A percentile compares a stretch with the other conserved stretches of the same genome.
These are phyloP conservation scores for Toxoplasma gondii DNA, from an alignment of 169 alveolate genomes.

Conservation along the genomic window DNA sequence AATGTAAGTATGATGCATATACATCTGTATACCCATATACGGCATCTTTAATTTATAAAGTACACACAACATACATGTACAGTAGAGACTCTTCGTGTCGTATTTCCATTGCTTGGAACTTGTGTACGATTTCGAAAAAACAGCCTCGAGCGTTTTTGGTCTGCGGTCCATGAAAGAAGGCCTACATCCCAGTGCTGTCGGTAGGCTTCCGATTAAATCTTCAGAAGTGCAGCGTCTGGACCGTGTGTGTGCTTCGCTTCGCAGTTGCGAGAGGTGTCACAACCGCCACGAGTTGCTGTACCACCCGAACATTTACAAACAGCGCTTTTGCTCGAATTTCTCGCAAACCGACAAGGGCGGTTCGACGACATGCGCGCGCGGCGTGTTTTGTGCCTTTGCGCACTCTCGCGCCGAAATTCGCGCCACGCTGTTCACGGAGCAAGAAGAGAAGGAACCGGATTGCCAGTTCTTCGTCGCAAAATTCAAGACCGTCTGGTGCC, in stretches of 20 bases:
- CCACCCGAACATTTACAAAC: conserved; percentile 69
- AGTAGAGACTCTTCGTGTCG: too few relatives aligned
- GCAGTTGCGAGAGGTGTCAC: conserved; percentile 69
- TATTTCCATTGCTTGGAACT: too few relatives aligned
- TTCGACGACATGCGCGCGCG: conserved; percentile 50
- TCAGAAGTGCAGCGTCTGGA: too few relatives aligned
- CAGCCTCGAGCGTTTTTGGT: too few relatives aligned
- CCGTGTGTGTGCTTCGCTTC: not conserved
- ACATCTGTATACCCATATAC: too few relatives aligned
- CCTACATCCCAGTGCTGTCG: too few relatives aligned
- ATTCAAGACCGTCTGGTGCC: conserved; percentile 79
- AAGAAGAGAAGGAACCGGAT: conserved; percentile 60
- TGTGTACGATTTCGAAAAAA: too few relatives aligned
- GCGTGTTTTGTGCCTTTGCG: conserved; percentile 73
- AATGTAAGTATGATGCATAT: too few relatives aligned
- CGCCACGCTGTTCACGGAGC: conserved; percentile 32
- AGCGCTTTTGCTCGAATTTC: conserved; percentile 73
- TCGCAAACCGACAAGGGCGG: not conserved
- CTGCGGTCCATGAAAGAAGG: too few relatives aligned
- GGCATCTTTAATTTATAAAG: too few relatives aligned
- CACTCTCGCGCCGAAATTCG: conserved; percentile 70
- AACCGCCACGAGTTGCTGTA: conserved; percentile 70
- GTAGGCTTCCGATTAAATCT: too few relatives aligned
- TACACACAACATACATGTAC: too few relatives aligned
- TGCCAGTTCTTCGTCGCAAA: conserved; percentile 50